Conservation (phyloP, 2,329 filamentous ascomycete species). For the Trichoderma pleuroti region DNA sequence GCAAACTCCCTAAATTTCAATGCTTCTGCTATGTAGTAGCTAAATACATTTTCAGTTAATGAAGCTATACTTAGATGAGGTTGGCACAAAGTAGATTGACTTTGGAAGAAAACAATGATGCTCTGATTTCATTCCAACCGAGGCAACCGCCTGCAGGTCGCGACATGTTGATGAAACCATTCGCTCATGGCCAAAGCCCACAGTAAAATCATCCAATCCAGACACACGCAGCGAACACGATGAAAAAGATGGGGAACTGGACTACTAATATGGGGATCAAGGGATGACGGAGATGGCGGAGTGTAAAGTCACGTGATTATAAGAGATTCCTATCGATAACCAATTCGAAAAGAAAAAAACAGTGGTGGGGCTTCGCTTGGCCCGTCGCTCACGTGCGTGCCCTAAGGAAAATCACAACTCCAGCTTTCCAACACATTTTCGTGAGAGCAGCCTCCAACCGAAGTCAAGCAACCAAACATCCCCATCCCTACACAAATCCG, state of each 20-base stretch:
- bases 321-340: neutral
- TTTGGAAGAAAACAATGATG: neutral
- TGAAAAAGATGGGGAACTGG: neutral
- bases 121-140: neutral
- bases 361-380: constrained; percentile 24
- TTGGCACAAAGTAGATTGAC: neutral
- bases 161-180: neutral
- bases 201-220: neutral
- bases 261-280: neutral
- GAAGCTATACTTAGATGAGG: neutral
- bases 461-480: constrained; percentile 33
- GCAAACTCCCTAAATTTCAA: neutral
- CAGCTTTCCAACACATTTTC: constrained; percentile 34
- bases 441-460: constrained; percentile 29
- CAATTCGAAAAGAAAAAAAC: neutral
- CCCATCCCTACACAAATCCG: constrained; percentile 39
- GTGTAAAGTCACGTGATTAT: neutral
- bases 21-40: neutral
- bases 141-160: neutral
- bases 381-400: constrained; percentile 39
- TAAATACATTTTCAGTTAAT: neutral
- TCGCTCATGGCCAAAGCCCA: neutral
- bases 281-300: neutral
- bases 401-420: constrained; percentile 43
- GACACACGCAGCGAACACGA: neutral